Conservation (phyloP, 345 rosid genomes). For the Syzygium aqueum region DNA sequence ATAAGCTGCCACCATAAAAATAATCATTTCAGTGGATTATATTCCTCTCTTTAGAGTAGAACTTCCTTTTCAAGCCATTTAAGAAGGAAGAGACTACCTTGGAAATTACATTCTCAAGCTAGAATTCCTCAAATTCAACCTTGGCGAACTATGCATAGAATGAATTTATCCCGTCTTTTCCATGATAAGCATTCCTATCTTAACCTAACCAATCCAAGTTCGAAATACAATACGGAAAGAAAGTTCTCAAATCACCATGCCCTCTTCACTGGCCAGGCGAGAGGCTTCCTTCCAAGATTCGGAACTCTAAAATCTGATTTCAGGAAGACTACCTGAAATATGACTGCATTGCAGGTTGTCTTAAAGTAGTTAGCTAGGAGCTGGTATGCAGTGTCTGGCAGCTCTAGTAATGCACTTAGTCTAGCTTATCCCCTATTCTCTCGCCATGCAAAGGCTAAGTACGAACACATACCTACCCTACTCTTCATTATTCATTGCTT, state of each 20-base stretch:
- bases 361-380: neutral
- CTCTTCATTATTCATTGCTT: neutral
- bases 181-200: neutral
- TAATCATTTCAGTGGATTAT: neutral
- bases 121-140: neutral
- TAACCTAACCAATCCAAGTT: neutral
- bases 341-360: neutral
- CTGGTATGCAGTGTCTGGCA: neutral
- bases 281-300: neutral
- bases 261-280: neutral
- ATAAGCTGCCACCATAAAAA: slow-evolving; percentile 32
- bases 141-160: neutral
- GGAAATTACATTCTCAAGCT: neutral
- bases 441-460: neutral
- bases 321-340: neutral
- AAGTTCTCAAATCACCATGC: neutral
- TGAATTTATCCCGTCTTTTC: neutral
- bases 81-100: neutral
- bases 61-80: neutral
- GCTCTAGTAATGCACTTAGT: neutral
- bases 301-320: neutral
- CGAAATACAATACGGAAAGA: neutral
- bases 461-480: neutral
- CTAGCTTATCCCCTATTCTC: neutral
- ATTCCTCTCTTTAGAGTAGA: neutral